A percentile compares a stretch with the other conserved stretches of the same genome.
Conservation (phyloP, 345 rosid species). For the Salix suchowensis region DNA sequence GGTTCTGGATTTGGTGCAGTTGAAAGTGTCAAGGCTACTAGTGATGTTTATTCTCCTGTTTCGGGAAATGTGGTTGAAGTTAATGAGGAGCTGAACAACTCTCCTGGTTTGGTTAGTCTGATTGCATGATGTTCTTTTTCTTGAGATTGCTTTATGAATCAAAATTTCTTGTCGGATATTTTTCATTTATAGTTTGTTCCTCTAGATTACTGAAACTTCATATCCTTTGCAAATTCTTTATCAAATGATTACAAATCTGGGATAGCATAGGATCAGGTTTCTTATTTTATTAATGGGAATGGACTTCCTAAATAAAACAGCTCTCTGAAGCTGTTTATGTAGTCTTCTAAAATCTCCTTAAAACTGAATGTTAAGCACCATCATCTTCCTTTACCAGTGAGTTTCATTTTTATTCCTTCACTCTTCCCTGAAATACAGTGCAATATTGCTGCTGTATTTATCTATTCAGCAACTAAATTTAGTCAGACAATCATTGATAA, state of each 20-base stretch:
- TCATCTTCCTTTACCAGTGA: not conserved
- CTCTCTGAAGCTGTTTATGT: not conserved
- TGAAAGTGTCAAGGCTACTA: constrained; percentile 98
- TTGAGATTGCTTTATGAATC: not conserved
- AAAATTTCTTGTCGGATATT: not conserved
- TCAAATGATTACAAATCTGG: not conserved
- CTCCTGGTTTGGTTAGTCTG: constrained; percentile 80
- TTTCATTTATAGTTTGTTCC: not conserved
- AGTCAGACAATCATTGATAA: not conserved
- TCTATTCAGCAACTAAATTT: not conserved
- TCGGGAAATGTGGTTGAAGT: constrained; percentile 79
- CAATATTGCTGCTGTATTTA: not conserved
- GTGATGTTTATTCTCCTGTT: constrained; percentile 88
- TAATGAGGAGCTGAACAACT: constrained; percentile 50
- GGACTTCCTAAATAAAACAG: not conserved
- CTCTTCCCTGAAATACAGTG: not conserved
- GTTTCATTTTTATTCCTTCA: not conserved
- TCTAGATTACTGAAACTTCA: not conserved
- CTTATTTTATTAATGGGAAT: too few species aligned
- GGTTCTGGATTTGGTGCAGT: constrained; percentile 89
- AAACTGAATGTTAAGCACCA: not conserved
- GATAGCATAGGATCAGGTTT: not conserved
- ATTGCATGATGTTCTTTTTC: not conserved
- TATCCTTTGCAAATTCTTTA: not conserved
- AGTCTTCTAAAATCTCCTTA: not conserved